Conservation (phyloP, 768 basidiomycete genomes). For the Xerocomellus amylosporus region DNA sequence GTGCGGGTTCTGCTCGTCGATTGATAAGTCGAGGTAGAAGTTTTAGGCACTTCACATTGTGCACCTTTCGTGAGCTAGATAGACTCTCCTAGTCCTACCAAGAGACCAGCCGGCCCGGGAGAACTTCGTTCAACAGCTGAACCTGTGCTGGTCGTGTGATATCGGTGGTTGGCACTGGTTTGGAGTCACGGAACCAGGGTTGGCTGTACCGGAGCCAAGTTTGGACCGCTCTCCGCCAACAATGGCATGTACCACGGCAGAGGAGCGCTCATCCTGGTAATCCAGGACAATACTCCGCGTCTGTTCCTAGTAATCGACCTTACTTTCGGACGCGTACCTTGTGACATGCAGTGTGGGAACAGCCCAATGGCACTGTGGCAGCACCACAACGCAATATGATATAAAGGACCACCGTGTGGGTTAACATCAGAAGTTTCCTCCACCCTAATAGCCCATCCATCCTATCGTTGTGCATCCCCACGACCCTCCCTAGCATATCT, state of each 20-base stretch:
- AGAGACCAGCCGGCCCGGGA: too few relatives aligned
- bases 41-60: too few relatives aligned
- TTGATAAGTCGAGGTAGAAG: too few relatives aligned
- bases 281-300: too few relatives aligned
- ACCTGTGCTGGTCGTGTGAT: background rate
- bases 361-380: background rate
- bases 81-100: background rate
- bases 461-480: background rate
- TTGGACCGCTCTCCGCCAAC: background rate
- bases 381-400: background rate
- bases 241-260: too few relatives aligned
- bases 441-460: background rate
- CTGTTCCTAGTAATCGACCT: slow-evolving; percentile 6
- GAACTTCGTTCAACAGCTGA: too few relatives aligned
- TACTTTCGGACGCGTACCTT: background rate
- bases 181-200: too few relatives aligned
- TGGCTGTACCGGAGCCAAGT: background rate
- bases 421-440: too few relatives aligned
- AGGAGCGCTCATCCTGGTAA: too few relatives aligned
- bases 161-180: too few relatives aligned
- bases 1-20: background rate
- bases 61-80: background rate
- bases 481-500: background rate
- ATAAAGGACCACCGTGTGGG: background rate
- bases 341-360: background rate